These are phyloP conservation scores for Teunomyces gatunensis DNA, from an alignment of 805 yeast genomes.

Conservation along the genomic window DNA sequence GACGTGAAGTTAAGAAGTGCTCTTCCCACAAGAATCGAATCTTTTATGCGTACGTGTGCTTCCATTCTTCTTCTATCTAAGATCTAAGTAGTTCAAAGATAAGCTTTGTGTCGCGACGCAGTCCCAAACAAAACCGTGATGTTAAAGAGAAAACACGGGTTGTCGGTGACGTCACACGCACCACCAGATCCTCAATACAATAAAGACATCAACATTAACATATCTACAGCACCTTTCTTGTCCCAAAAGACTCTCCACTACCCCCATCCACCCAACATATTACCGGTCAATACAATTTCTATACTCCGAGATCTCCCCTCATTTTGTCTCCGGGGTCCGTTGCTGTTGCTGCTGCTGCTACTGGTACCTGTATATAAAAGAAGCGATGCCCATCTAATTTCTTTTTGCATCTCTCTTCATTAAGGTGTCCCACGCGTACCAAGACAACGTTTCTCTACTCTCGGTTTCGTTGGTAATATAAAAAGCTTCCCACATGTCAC, in stretches of 20 bases:
- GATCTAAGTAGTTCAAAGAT: too few relatives aligned
- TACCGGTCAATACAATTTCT: too few relatives aligned
- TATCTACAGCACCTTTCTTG: too few relatives aligned
- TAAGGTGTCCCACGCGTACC: not conserved
- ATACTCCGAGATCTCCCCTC: too few relatives aligned
- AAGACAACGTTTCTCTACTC: not conserved
- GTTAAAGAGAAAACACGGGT: not conserved
- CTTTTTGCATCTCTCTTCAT: not conserved
- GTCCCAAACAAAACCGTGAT: not conserved
- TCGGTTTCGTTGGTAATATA: too few relatives aligned
- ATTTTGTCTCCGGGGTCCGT: not conserved
- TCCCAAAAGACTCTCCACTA: too few relatives aligned
- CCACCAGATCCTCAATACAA: not conserved
- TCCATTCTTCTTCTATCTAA: too few relatives aligned
- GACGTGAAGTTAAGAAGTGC: conserved; percentile 43
- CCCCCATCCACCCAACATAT: too few relatives aligned
- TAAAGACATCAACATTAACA: too few relatives aligned
- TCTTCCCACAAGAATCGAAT: conserved; percentile 37
- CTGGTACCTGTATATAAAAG: not conserved
- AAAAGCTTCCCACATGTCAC: too few relatives aligned
- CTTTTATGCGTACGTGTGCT: conserved; percentile 29
- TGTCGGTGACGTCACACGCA: not conserved
- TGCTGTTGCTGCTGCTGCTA: too few relatives aligned
- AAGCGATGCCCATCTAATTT: not conserved
- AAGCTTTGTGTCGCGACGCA: not conserved